These are phyloP conservation scores for Rubia yunnanensis DNA, from an alignment of 257 asterid species.

Conservation along the genomic window DNA sequence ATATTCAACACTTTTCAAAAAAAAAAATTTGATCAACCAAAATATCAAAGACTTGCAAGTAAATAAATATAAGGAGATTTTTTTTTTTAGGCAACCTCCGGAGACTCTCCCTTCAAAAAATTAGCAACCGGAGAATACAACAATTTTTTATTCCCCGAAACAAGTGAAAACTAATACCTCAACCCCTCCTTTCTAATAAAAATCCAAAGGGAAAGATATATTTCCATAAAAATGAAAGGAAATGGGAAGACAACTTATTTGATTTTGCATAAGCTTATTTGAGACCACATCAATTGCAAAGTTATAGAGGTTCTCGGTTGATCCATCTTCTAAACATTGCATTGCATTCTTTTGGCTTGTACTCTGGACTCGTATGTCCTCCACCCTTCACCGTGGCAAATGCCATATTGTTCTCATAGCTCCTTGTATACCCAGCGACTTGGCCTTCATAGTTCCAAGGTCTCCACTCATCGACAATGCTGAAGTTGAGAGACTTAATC, in stretches of 20 bases:
- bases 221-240: too few species aligned
- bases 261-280: neutral
- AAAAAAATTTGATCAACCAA: too few species aligned
- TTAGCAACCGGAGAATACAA: too few species aligned
- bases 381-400: constrained; percentile 23
- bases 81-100: too few species aligned
- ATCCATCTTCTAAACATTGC: constrained; percentile 17
- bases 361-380: constrained; percentile 1
- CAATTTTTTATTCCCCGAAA: too few species aligned
- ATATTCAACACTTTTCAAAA: too few species aligned
- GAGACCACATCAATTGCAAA: neutral
- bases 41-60: too few species aligned
- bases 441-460: neutral
- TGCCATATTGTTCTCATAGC: constrained; percentile 14
- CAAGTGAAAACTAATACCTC: too few species aligned
- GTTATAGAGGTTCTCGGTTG: constrained; percentile 9
- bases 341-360: constrained; percentile 8
- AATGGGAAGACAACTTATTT: neutral
- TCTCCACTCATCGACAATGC: too few species aligned
- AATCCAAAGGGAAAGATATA: neutral
- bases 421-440: constrained; percentile 9
- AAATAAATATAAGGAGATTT: too few species aligned
- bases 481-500: neutral
- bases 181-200: too few species aligned
- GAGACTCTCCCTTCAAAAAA: too few species aligned